These are phyloP conservation scores for Septoria linicola DNA, from an alignment of 2,329 filamentous ascomycete species.

Conservation along the genomic window DNA sequence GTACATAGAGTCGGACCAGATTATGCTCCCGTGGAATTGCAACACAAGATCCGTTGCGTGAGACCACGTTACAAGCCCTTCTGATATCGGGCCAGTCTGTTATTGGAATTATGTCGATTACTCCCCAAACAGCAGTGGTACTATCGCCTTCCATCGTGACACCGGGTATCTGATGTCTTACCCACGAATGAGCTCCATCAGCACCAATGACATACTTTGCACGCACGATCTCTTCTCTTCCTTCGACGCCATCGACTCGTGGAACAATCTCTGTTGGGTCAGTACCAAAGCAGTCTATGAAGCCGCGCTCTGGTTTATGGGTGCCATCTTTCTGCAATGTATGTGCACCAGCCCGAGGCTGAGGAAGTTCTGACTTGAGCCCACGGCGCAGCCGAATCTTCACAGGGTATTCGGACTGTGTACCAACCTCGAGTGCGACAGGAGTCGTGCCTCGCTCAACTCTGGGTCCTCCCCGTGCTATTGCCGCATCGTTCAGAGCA, in stretches of 20 bases:
- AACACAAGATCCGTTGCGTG: slow-evolving; percentile 67
- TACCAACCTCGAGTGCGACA: slow-evolving; percentile 55
- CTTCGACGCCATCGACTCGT: slow-evolving; percentile 20
- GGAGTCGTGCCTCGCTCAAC: slow-evolving; percentile 63
- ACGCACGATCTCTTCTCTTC: slow-evolving; percentile 21
- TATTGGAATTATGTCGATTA: slow-evolving; percentile 32
- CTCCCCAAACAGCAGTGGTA: slow-evolving; percentile 32
- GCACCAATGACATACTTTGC: slow-evolving; percentile 29
- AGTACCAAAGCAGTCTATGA: slow-evolving; percentile 54
- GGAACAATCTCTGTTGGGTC: slow-evolving; percentile 38
- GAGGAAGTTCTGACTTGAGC: slow-evolving; percentile 55
- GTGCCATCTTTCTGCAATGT: slow-evolving; percentile 8
- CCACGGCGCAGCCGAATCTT: slow-evolving; percentile 58
- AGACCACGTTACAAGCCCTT: slow-evolving; percentile 75
- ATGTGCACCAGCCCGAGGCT: slow-evolving; percentile 24
- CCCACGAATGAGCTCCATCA: slow-evolving; percentile 26
- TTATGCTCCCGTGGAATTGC: slow-evolving; percentile 65
- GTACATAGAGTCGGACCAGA: slow-evolving; percentile 31
- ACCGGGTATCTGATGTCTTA: slow-evolving; percentile 18
- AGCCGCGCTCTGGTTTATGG: slow-evolving; percentile 8
- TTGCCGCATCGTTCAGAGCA: slow-evolving; percentile 39
- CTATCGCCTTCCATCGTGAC: slow-evolving; percentile 25
- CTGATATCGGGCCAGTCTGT: slow-evolving; percentile 62
- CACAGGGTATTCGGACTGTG: slow-evolving; percentile 58
- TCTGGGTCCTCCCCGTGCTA: slow-evolving; percentile 15